These are phyloP conservation scores for Pyrrhoderma noxium DNA, from an alignment of 1,284 basidiomycete species.

Conservation along the genomic window DNA sequence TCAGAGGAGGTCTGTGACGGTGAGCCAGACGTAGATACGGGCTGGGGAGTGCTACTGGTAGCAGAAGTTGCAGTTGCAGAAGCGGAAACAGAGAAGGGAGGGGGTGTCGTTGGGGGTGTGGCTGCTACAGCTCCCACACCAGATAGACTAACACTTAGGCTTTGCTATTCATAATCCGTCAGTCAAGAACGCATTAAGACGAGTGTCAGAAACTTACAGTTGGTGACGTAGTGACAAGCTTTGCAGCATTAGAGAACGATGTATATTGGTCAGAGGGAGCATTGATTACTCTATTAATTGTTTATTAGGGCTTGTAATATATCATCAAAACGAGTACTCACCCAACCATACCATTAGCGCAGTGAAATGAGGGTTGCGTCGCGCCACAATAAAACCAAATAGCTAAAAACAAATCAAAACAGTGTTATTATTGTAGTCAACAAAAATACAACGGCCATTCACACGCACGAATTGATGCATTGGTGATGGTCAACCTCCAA, in stretches of 20 bases:
- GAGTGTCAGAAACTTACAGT: not conserved
- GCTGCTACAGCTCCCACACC: slow-evolving; percentile 13
- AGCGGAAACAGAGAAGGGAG: not conserved
- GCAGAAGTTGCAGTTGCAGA: not conserved
- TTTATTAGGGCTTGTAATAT: not conserved
- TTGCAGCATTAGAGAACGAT: slow-evolving; percentile 8
- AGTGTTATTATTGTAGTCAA: not conserved
- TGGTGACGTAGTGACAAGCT: slow-evolving; percentile 7
- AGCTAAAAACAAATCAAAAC: not conserved
- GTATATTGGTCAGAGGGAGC: slow-evolving; percentile 8
- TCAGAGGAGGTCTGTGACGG: slow-evolving; percentile 1
- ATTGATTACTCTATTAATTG: slow-evolving; percentile 11
- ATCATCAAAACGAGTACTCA: not conserved
- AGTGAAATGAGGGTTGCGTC: slow-evolving; percentile 9
- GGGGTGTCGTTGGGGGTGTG: slow-evolving; percentile 7
- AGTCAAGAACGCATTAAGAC: not conserved
- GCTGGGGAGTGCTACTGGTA: not conserved
- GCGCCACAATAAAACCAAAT: slow-evolving; percentile 14
- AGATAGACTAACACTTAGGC: not conserved
- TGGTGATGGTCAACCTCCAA: slow-evolving; percentile 12
- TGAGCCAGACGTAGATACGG: not conserved
- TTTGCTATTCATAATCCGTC: slow-evolving; percentile 1
- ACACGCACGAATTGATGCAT: slow-evolving; percentile 12
- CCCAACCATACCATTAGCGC: slow-evolving; percentile 15
- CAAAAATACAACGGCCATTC: too few relatives aligned